phyloP scores from a whole-genome alignment of 2,329 filamentous ascomycete species.

The Chaetomiaceae sp. region DNA sequence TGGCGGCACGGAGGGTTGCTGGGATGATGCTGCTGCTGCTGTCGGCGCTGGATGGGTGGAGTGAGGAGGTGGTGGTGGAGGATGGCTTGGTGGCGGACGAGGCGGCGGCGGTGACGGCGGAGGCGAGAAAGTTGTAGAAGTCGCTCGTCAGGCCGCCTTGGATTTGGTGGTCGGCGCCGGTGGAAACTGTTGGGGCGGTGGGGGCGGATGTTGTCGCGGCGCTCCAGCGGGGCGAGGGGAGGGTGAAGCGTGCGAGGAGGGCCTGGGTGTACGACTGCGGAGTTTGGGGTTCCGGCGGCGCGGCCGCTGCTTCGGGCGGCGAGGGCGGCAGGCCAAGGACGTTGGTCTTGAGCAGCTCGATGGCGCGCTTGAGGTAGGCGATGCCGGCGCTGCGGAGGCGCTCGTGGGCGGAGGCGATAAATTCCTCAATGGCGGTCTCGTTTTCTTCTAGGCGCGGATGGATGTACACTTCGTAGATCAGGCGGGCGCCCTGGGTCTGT shows the following conservation, averaged over 20 bases:
- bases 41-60: constrained; percentile 28
- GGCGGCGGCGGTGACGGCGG: constrained; percentile 61
- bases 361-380: constrained; percentile 63
- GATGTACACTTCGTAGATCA: constrained; percentile 77
- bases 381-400: constrained; percentile 70
- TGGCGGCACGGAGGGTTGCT: constrained; percentile 49
- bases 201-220: constrained; percentile 20
- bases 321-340: constrained; percentile 69
- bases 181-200: no score
- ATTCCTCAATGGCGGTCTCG: constrained; percentile 80
- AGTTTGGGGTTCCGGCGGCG: constrained; percentile 28
- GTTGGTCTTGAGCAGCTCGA: constrained; percentile 67
- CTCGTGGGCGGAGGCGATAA: constrained; percentile 78
- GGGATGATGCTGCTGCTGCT: constrained; percentile 55
- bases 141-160: constrained; percentile 40
- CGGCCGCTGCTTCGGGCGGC: constrained; percentile 35
- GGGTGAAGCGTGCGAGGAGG: constrained; percentile 77
- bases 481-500: constrained; percentile 86
- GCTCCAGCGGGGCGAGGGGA: constrained; percentile 62
- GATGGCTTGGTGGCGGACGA: constrained; percentile 31
- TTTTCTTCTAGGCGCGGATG: constrained; percentile 85
- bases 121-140: constrained; percentile 71
- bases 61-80: constrained; percentile 19
- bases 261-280: constrained; percentile 66
- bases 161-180: not conserved